These are phyloP conservation scores for Saksenaea vasiformis DNA, from an alignment of 371 early-diverging fungal genomes.

Conservation along the genomic window DNA sequence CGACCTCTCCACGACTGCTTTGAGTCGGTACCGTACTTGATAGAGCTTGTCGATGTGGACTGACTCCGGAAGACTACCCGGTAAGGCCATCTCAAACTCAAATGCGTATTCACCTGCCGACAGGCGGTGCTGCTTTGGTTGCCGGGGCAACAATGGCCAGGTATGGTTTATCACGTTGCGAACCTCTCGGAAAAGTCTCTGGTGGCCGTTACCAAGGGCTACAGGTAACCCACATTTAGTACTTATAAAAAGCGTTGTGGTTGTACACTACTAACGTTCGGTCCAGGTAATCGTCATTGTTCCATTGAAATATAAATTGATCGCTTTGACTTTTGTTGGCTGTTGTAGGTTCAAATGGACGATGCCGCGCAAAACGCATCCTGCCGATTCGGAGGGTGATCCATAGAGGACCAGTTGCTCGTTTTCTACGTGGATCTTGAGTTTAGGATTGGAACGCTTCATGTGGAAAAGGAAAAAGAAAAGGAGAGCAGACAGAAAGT, in stretches of 20 bases:
- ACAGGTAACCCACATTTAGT: not conserved
- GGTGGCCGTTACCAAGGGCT: slow-evolving; percentile 33
- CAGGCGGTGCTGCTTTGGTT: slow-evolving; percentile 23
- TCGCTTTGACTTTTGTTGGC: slow-evolving; percentile 37
- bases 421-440: slow-evolving; percentile 39
- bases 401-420: slow-evolving; percentile 44
- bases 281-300: slow-evolving; percentile 37
- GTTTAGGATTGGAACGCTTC: not conserved
- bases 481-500: not conserved
- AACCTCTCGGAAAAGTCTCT: slow-evolving; percentile 36
- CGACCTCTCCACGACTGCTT: slow-evolving; percentile 37
- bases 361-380: slow-evolving; percentile 46
- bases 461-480: not conserved
- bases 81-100: slow-evolving; percentile 41
- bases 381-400: slow-evolving; percentile 39
- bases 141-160: slow-evolving; percentile 36
- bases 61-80: slow-evolving; percentile 45
- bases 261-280: slow-evolving; percentile 31
- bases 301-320: slow-evolving; percentile 35
- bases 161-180: slow-evolving; percentile 31
- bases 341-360: slow-evolving; percentile 30
- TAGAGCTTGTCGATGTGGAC: slow-evolving; percentile 34
- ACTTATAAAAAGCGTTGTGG: not conserved
- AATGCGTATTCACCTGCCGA: slow-evolving; percentile 34
- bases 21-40: slow-evolving; percentile 41